Base-by-base conservation (phyloP, 139 green algal genomes). In the Monoraphidium neglectum region DNA sequence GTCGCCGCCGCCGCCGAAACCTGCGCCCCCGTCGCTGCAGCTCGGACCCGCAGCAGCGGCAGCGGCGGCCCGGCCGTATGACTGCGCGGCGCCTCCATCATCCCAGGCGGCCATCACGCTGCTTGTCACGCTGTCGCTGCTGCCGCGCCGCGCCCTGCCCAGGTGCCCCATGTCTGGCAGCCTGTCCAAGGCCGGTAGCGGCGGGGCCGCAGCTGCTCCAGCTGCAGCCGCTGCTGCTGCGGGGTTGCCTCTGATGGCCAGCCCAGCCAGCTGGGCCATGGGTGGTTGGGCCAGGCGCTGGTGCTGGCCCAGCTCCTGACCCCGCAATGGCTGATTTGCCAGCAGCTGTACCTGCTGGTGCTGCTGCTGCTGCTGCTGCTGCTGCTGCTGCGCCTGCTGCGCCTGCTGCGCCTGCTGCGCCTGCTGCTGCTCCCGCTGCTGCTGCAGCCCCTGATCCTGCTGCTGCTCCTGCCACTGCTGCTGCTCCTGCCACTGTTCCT, bases 191-290 rank as follows among this genome's bases (percentile, higher is more conserved):
- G n/a, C n/a, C n/a, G n/a, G n/a, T n/a, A n/a, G n/a, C n/a, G n/a
- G n/a, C n/a, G n/a, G n/a, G n/a, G 62, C 62, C 21, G 62, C 62
- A 33, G 62, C 62, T 68, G 62, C 62, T 51, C 15, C 33, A 35
- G 13, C 24, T 68, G 4, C 62, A 23, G 33, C 62, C 46, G 33
- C 15, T 46, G 12, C 62, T 68, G n/a, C 8, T 49, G 33, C 10
- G 33, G 35, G 43, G 62, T 15, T 1, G 62, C 10, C 1, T 68
- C 23, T 23, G 13, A 23, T 10, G 16, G 28, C 62, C 30, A 35
- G 4, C 4, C 35, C 32, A 24, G 4, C 61, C 43, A 2, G 10
- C 6, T 26, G 12, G 3, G 33, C 12, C 32, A 47, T n/a, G n/a
- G n/a, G n/a, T n/a, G 61, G 33, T 68, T 15, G 5, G 61, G 10